Evolutionary conservation across 352 stramenopile genomes (phyloP).

Genomic region (Globisporangium spinosum): DNA sequence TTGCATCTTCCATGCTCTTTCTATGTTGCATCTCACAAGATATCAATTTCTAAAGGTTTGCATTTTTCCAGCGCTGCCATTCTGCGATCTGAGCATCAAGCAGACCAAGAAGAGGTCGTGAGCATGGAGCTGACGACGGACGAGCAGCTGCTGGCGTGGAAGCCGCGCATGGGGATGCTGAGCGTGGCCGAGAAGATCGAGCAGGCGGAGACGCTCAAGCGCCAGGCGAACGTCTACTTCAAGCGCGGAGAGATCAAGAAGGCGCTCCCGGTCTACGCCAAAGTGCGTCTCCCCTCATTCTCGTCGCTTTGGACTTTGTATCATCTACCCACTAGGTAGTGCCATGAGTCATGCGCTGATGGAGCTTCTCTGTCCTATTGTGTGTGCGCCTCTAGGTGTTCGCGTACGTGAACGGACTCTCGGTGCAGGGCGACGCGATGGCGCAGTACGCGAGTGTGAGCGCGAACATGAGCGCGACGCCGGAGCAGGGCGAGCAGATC

Average conservation of each 20-base stretch:
- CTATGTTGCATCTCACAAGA: too few species aligned
- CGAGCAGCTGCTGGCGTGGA: slow-evolving; percentile 55
- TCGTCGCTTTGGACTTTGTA: not conserved
- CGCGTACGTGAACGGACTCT: slow-evolving; percentile 80
- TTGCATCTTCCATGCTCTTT: not conserved
- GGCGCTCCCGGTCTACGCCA: slow-evolving; percentile 59
- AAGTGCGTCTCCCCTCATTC: slow-evolving; percentile 19
- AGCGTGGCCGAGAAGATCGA: slow-evolving; percentile 72
- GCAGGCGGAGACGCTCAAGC: slow-evolving; percentile 70
- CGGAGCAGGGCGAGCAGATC: slow-evolving; percentile 51
- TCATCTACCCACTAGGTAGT: not conserved
- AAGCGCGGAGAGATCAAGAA: slow-evolving; percentile 56
- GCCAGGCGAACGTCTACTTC: slow-evolving; percentile 71
- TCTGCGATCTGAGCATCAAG: not conserved
- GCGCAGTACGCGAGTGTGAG: slow-evolving; percentile 51
- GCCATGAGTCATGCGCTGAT: not conserved
- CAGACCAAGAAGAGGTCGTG: too few species aligned
- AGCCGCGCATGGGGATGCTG: slow-evolving; percentile 58
- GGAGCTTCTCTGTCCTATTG: not conserved
- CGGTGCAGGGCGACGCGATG: slow-evolving; percentile 73
- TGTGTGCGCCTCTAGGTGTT: slow-evolving; percentile 39
- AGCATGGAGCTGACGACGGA: slow-evolving; percentile 20
- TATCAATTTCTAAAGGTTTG: too few species aligned
- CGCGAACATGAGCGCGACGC: slow-evolving; percentile 50
- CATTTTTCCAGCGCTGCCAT: not conserved